Evolutionary conservation across 164 flowering plant genomes (phyloP).

Genomic region (Vitis rotundifolia): DNA sequence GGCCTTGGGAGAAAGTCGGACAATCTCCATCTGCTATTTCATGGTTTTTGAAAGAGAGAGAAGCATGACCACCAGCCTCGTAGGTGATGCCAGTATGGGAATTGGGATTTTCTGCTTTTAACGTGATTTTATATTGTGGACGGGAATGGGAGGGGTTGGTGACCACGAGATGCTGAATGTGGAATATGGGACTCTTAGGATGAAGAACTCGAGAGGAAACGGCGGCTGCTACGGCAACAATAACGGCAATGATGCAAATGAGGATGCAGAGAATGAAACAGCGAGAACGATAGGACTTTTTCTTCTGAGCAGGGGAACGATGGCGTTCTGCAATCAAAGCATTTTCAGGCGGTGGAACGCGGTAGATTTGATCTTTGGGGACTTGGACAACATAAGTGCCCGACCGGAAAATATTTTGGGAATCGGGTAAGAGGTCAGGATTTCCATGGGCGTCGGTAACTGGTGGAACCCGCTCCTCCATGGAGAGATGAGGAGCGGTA

Average conservation of each 20-base stretch:
- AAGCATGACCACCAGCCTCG: slow-evolving; percentile 28
- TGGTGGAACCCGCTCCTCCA: slow-evolving; percentile 62
- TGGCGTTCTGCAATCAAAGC: slow-evolving; percentile 42
- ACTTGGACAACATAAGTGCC: slow-evolving; percentile 63
- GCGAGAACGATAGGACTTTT: slow-evolving; percentile 8
- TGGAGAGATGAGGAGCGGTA: slow-evolving; percentile 53
- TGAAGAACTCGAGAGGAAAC: slow-evolving; percentile 13
- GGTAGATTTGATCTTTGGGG: slow-evolving; percentile 72
- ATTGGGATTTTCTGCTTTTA: slow-evolving; percentile 36
- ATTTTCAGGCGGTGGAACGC: slow-evolving; percentile 71
- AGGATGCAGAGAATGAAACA: slow-evolving; percentile 6
- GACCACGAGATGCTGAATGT: slow-evolving; percentile 18
- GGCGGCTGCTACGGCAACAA: slow-evolving; percentile 12
- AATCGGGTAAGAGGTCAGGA: background rate
- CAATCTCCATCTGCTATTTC: slow-evolving; percentile 36
- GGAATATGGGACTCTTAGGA: slow-evolving; percentile 35
- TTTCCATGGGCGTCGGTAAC: background rate
- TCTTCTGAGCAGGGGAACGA: slow-evolving; percentile 5
- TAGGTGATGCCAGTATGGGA: slow-evolving; percentile 23
- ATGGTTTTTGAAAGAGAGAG: slow-evolving; percentile 25
- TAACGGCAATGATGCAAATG: slow-evolving; percentile 15
- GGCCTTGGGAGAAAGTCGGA: slow-evolving; percentile 18
- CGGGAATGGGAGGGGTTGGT: background rate
- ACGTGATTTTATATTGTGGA: slow-evolving; percentile 19
- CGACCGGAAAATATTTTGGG: background rate